These are phyloP conservation scores for Megacollybia platyphylla DNA, from an alignment of 1,284 basidiomycete species.

Conservation along the genomic window DNA sequence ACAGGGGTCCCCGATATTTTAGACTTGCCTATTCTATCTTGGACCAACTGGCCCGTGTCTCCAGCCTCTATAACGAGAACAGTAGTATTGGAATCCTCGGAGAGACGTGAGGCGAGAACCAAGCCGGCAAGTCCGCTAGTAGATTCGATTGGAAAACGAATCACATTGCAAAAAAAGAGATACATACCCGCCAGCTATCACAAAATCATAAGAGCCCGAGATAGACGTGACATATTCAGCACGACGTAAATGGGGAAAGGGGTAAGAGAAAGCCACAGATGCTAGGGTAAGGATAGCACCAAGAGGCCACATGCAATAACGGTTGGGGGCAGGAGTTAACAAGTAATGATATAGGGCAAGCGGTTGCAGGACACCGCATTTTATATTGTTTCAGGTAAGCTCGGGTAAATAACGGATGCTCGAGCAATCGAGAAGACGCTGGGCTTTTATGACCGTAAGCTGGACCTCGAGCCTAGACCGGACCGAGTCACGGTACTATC, in stretches of 20 bases:
- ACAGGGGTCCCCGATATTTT: not conserved
- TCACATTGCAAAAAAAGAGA: not conserved
- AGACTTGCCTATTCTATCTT: constrained; percentile 20
- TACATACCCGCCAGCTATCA: not conserved
- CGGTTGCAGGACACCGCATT: too few species aligned
- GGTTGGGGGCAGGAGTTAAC: not conserved
- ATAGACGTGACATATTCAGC: not conserved
- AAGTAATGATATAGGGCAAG: too few species aligned
- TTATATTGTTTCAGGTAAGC: too few species aligned
- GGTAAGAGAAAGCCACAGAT: not conserved
- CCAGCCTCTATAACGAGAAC: constrained; percentile 70
- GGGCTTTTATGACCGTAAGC: too few species aligned
- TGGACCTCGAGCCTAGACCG: too few species aligned
- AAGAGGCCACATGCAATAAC: not conserved
- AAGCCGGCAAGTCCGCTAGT: constrained; percentile 62
- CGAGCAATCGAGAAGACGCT: too few species aligned
- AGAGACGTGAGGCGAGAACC: constrained; percentile 58
- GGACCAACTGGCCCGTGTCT: constrained; percentile 37
- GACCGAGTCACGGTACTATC: too few species aligned
- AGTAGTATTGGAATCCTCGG: constrained; percentile 53
- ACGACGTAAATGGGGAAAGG: not conserved
- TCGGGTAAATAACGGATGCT: too few species aligned
- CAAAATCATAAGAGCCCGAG: constrained; percentile 3
- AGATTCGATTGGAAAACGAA: not conserved
- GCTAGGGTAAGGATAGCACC: not conserved